Evolutionary conservation across 768 basidiomycete genomes (phyloP).

Genomic region (Lactarius quietus): DNA sequence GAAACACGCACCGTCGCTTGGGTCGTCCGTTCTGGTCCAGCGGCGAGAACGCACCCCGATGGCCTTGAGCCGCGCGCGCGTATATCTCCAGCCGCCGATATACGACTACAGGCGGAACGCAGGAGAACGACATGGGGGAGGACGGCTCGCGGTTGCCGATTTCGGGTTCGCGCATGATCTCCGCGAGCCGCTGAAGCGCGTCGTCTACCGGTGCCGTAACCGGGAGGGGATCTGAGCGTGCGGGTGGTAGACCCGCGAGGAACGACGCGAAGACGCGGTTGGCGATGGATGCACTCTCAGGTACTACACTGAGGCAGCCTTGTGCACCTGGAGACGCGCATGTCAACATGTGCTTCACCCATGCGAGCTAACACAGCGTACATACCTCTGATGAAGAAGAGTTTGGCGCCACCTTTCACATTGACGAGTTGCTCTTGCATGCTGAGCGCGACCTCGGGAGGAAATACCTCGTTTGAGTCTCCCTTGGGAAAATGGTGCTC

Average conservation of each 20-base stretch:
- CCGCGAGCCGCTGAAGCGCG: conserved; percentile 17
- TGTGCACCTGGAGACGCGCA: conserved; percentile 14
- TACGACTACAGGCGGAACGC: conserved; percentile 11
- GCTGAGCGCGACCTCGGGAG: conserved; percentile 12
- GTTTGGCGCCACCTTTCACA: conserved; percentile 23
- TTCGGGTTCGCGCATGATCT: conserved; percentile 7
- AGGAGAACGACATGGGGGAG: conserved; percentile 25
- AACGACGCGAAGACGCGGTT: conserved; percentile 29
- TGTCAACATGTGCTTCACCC: not conserved
- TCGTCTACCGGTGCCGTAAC: not conserved
- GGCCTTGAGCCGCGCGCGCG: conserved; percentile 13
- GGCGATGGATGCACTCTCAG: conserved; percentile 26
- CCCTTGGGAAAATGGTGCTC: conserved; percentile 13
- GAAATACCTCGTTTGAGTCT: conserved; percentile 19
- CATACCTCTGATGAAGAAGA: conserved; percentile 23
- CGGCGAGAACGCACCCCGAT: conserved; percentile 23
- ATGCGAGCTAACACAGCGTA: not conserved
- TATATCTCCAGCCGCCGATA: conserved; percentile 1
- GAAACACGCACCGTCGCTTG: conserved; percentile 20
- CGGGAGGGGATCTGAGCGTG: conserved; percentile 9
- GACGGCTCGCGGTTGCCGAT: conserved; percentile 15
- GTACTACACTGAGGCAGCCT: conserved; percentile 25
- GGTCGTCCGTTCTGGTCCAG: conserved; percentile 22
- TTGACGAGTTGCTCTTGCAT: conserved; percentile 24
- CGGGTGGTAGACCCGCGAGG: conserved; percentile 22